These are phyloP conservation scores for Musa schizocarpa DNA, from an alignment of 176 grass and related monocot genomes.

Conservation along the genomic window DNA sequence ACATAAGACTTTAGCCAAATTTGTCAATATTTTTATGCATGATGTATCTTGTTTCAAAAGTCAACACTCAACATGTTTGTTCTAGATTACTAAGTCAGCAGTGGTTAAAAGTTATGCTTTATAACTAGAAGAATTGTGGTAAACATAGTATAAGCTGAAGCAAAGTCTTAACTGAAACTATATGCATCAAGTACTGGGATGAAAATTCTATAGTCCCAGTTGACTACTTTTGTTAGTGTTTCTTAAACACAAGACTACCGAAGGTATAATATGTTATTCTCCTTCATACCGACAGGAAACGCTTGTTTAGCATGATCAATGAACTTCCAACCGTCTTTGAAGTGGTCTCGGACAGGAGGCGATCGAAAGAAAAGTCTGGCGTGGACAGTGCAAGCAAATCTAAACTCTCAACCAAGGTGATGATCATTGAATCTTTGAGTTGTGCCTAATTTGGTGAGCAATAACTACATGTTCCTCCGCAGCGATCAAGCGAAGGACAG, in stretches of 20 bases:
- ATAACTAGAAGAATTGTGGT: too few relatives aligned
- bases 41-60: too few relatives aligned
- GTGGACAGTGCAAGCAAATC: constrained; percentile 68
- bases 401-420: constrained; percentile 70
- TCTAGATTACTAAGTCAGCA: too few relatives aligned
- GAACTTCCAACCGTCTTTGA: constrained; percentile 91
- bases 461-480: constrained; percentile 6
- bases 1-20: background rate
- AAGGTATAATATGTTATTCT: background rate
- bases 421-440: constrained; percentile 9
- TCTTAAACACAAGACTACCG: background rate
- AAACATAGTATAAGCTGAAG: background rate
- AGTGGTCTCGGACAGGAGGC: constrained; percentile 54
- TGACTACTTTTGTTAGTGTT: background rate
- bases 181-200: background rate
- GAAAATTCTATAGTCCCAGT: too few relatives aligned
- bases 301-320: constrained; percentile 93
- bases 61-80: too few relatives aligned
- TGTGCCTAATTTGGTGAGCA: constrained; percentile 6
- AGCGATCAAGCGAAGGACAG: constrained; percentile 57
- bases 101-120: too few relatives aligned
- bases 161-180: background rate
- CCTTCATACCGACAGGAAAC: constrained; percentile 46
- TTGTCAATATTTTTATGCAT: background rate
- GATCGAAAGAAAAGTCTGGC: constrained; percentile 55